Evolutionary conservation across 768 basidiomycete species (phyloP).

Genomic region (Pisolithus microcarpus): DNA sequence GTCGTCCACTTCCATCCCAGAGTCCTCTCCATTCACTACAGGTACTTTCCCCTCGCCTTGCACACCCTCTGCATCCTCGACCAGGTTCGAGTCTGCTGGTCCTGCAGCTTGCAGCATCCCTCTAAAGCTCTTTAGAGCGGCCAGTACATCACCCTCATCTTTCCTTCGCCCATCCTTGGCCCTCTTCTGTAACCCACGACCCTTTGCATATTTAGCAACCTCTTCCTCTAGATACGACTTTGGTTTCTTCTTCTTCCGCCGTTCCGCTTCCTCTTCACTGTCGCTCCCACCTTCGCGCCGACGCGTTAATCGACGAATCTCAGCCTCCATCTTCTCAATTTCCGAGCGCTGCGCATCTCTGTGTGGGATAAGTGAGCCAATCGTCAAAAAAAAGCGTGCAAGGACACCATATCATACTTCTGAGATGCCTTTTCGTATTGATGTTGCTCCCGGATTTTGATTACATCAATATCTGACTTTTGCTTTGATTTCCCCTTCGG

Average conservation of each 20-base stretch:
- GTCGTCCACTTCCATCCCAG: slow-evolving; percentile 68
- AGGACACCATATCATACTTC: slow-evolving; percentile 37
- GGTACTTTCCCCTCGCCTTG: slow-evolving; percentile 14
- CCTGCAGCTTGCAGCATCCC: slow-evolving; percentile 50
- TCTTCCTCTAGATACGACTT: slow-evolving; percentile 77
- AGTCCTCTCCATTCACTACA: slow-evolving; percentile 32
- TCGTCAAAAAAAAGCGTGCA: background rate
- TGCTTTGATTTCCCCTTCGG: slow-evolving; percentile 16
- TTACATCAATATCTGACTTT: slow-evolving; percentile 38
- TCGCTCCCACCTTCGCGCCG: slow-evolving; percentile 48
- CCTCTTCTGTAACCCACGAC: slow-evolving; percentile 50
- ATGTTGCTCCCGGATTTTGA: slow-evolving; percentile 70
- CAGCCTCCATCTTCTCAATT: slow-evolving; percentile 83
- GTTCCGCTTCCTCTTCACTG: slow-evolving; percentile 57
- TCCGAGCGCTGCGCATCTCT: slow-evolving; percentile 65
- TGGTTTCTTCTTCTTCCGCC: slow-evolving; percentile 47
- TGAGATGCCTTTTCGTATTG: slow-evolving; percentile 59
- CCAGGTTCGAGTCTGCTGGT: slow-evolving; percentile 25
- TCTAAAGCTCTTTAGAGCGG: slow-evolving; percentile 62
- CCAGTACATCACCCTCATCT: slow-evolving; percentile 69
- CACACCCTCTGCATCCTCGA: background rate
- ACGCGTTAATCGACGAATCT: slow-evolving; percentile 72
- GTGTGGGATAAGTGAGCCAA: background rate
- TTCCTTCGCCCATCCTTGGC: slow-evolving; percentile 46
- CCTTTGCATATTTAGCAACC: slow-evolving; percentile 71